phyloP scores from a whole-genome alignment of 306 rosid genomes.

The Vigna radiata region DNA sequence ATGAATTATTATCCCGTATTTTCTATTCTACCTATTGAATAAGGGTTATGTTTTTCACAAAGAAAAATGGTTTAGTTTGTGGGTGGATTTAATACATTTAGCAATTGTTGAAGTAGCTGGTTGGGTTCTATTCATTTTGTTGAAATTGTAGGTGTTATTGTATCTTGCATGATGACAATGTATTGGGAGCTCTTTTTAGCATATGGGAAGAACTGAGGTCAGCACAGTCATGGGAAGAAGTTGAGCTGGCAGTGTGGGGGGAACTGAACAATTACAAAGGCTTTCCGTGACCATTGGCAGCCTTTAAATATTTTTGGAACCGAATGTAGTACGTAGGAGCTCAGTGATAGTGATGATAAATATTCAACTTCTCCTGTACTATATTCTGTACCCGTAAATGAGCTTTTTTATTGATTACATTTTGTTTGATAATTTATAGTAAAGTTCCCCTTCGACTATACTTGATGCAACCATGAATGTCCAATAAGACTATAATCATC shows the following conservation, averaged over 20 bases:
- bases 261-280: conserved; percentile 78
- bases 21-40: not conserved
- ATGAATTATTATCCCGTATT: not conserved
- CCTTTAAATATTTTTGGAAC: conserved; percentile 17
- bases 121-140: conserved; percentile 40
- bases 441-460: too few species aligned
- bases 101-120: conserved; percentile 21
- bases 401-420: conserved; percentile 16
- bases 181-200: conserved; percentile 85
- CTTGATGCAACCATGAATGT: too few species aligned
- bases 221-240: conserved; percentile 91
- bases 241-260: conserved; percentile 83
- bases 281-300: conserved; percentile 54
- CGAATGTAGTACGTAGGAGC: not conserved
- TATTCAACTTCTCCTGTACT: conserved; percentile 14
- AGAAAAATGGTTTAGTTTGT: not conserved
- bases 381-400: not conserved
- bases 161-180: conserved; percentile 85
- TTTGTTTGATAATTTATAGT: conserved; percentile 22
- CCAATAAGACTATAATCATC: too few species aligned
- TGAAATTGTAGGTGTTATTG: conserved; percentile 78
- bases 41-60: conserved; percentile 29
- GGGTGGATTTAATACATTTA: not conserved
- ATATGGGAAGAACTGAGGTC: conserved; percentile 74
- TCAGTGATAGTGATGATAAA: not conserved